These are phyloP conservation scores for Fusarium proliferatum DNA, from an alignment of 2,329 filamentous ascomycete species.

Conservation along the genomic window DNA sequence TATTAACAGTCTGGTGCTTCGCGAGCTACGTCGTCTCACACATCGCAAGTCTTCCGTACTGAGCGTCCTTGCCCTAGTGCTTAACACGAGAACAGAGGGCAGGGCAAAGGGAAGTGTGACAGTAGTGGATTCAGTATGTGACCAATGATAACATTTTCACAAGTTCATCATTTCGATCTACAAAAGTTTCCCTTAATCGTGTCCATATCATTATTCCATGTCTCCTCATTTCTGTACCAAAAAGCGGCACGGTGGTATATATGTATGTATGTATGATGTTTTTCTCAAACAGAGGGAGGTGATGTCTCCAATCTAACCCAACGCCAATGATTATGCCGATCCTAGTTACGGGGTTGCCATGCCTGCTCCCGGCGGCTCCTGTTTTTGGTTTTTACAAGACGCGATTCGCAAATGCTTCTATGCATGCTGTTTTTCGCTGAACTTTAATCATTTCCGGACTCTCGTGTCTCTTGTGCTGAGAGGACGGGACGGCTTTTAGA, in stretches of 20 bases:
- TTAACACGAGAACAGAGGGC: background rate
- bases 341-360: constrained; percentile 2
- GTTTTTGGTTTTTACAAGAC: constrained; percentile 37
- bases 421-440: constrained; percentile 18
- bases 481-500: background rate
- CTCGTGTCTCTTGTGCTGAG: background rate
- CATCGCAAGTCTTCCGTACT: background rate
- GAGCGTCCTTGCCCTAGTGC: background rate
- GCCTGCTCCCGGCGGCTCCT: constrained; percentile 15
- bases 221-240: constrained; percentile 8
- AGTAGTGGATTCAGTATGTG: background rate
- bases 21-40: background rate
- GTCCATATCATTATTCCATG: background rate
- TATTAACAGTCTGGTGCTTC: rapidly evolving
- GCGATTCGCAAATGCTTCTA: constrained; percentile 27
- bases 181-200: background rate
- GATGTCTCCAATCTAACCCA: constrained; percentile 41
- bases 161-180: background rate
- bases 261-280: constrained; percentile 7
- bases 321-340: constrained; percentile 43
- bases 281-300: constrained; percentile 25
- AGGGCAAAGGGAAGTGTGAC: background rate
- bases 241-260: constrained; percentile 14
- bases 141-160: background rate
- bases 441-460: background rate